Conservation (phyloP, 106 monocot genomes). For the Dendrobium nobile region DNA sequence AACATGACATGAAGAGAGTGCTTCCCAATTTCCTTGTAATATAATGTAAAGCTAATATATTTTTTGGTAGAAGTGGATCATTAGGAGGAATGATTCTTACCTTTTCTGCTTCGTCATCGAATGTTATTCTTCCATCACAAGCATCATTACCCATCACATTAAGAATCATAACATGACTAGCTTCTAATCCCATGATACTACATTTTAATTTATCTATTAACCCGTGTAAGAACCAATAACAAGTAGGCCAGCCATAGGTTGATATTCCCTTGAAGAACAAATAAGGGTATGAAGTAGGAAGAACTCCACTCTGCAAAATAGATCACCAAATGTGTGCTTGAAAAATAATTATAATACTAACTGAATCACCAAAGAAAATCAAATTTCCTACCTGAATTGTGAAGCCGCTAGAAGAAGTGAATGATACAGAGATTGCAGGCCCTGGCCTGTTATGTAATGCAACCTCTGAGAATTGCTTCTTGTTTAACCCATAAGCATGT, state of each 20-base stretch:
- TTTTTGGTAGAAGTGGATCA: conserved; percentile 35
- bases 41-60: conserved; percentile 25
- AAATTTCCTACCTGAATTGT: conserved; percentile 25
- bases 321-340: background rate
- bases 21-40: conserved; percentile 32
- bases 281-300: conserved; percentile 30
- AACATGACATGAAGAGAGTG: conserved; percentile 31
- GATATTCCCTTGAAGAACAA: conserved; percentile 35
- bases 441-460: conserved; percentile 29
- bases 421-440: conserved; percentile 30
- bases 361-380: background rate
- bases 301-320: conserved; percentile 21
- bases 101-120: conserved; percentile 21
- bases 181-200: conserved; percentile 13
- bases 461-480: conserved; percentile 17
- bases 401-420: conserved; percentile 36
- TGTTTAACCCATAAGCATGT: conserved; percentile 23
- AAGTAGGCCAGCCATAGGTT: conserved; percentile 27
- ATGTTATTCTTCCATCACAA: conserved; percentile 23
- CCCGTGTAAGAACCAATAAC: conserved; percentile 31
- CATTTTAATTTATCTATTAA: conserved; percentile 30
- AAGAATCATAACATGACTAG: conserved; percentile 19
- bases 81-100: conserved; percentile 15
- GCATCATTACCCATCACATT: conserved; percentile 32
- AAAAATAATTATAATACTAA: background rate